Base-by-base conservation (phyloP, 164 flowering plant species). In the Sedum album region DNA sequence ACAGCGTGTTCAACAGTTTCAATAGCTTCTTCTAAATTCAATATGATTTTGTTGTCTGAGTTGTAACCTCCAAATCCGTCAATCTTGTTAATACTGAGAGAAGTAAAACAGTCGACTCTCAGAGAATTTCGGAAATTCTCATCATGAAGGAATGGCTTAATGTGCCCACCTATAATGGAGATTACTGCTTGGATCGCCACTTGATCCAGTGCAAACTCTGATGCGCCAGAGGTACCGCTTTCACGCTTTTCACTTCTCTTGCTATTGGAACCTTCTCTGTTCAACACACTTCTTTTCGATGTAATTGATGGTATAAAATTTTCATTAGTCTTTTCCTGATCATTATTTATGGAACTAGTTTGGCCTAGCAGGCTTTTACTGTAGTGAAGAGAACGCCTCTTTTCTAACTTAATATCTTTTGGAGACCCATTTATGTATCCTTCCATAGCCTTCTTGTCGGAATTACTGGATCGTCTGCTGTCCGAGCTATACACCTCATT, bases 151-250 rank as follows among this genome's bases (percentile, higher is more conserved):
- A 81, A 89, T 7, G 73, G 79, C 55, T 73, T 77, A 5, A 80
- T 60, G 53, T 80, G 75, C 39, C 87, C 84, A 71, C 57, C 79
- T 51, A 89, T 68, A 70, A 89, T 87, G 7, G 91, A 89, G 63
- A 88, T 67, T n/a, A 82, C 61, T 10, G 96, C 96, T 76, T 75
- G 74, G 30, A 83, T 70, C 20, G 96, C 93, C 75, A 68, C 85
- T 76, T 89, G 86, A 83, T 85, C 91, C 36, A 89, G 79, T 64
- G 88, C 85, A 66, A 82, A 83, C 55, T 70, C 73, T 33, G 79
- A 64, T 36, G 57, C 71, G 42, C 66, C 31, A 46, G 65, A 46
- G 23, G 72, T 72, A 68, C 39, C 1, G 38, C 66, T 70, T 2
- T 20, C 36, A 51, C 57, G 72, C 68, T 72, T 79, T 73, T 66